Evolutionary conservation across 2,329 filamentous ascomycete genomes (phyloP), one percentile per base, ranked within the genome.

Genomic region (Sordariomycetes sp.): DNA sequence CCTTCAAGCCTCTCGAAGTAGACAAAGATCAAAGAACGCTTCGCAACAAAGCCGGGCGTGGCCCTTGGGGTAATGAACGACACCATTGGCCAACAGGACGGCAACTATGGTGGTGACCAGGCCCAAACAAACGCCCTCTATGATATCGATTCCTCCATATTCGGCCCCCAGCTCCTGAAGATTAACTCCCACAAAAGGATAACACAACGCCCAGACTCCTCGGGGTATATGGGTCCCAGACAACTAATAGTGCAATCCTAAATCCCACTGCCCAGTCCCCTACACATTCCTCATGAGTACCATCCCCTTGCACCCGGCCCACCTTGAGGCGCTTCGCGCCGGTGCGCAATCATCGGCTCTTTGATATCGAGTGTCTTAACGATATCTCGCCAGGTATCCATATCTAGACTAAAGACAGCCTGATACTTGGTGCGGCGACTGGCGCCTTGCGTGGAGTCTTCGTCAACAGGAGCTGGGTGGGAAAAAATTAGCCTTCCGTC

Each of bases 331-430:
- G 81, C 74, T 62, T 90, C 85, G 61, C 81, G 74, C 18, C 94
- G 82, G 69, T 96, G 88, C n/a, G 86, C 81, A 61, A 99, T 97
- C 71, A 97, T 86, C 1, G 89, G 79, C 62, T 90, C 78, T n/a
- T 75, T 80, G 63, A 97, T 90, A 28, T 87, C 76, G 66, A 92
- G 95, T 0, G 82, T 83, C 11, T 88, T 71, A 54, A 96, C 86
- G 52, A 97, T 78, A 22, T 89, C 81, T 63, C 83, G 76, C 93
- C 93, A 99, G 0, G 82, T 89, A 1, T 82, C 79, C 76, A 91
- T 94, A 64, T 97, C 91, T 61, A 99, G 82, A 14, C 88, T 87
- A 68, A 97, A 83, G 24, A 99, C 87, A 14, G 92, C 89, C 72
- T 99, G 94, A 62, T 94, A 87, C 64, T 88, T 85, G 60, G 82